Conservation (phyloP, 768 basidiomycete genomes). For the Tricholoma hemisulphureum region DNA sequence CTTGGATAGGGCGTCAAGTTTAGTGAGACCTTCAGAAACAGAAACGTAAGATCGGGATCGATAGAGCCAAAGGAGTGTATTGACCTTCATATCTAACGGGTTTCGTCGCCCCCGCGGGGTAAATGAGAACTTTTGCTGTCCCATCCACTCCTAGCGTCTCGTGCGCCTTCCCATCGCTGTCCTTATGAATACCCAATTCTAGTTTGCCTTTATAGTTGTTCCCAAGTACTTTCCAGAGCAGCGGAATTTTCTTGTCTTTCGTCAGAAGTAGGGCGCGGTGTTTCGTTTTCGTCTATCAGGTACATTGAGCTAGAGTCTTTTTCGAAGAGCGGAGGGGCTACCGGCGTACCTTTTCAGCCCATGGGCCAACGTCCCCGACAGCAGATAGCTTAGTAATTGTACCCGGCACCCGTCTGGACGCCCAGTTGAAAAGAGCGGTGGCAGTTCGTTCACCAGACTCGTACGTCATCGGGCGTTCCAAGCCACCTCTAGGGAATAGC, state of each 20-base stretch:
- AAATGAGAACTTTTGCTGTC: constrained; percentile 68
- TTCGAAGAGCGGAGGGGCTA: too few relatives aligned
- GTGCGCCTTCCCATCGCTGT: constrained; percentile 61
- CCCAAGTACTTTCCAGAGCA: constrained; percentile 77
- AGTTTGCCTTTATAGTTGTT: constrained; percentile 69
- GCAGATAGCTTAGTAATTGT: constrained; percentile 60
- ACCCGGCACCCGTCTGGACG: constrained; percentile 70
- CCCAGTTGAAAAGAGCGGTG: constrained; percentile 73
- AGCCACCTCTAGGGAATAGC: constrained; percentile 77
- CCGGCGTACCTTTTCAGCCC: constrained; percentile 64
- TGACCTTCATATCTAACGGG: constrained; percentile 69
- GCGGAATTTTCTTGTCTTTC: constrained; percentile 71
- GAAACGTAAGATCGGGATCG: background rate
- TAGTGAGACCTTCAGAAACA: constrained; percentile 52
- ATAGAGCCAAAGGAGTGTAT: background rate
- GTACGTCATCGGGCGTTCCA: constrained; percentile 61
- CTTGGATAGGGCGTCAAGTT: constrained; percentile 70
- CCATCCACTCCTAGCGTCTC: constrained; percentile 60
- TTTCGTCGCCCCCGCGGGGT: constrained; percentile 56
- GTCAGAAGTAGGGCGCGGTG: constrained; percentile 68
- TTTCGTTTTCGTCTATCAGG: constrained; percentile 27
- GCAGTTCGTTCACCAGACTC: constrained; percentile 69
- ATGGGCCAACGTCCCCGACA: constrained; percentile 56
- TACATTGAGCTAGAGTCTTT: background rate
- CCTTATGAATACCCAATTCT: constrained; percentile 61